These are phyloP conservation scores for Priceomyces carsonii DNA, from an alignment of 805 yeast genomes.

Conservation along the genomic window DNA sequence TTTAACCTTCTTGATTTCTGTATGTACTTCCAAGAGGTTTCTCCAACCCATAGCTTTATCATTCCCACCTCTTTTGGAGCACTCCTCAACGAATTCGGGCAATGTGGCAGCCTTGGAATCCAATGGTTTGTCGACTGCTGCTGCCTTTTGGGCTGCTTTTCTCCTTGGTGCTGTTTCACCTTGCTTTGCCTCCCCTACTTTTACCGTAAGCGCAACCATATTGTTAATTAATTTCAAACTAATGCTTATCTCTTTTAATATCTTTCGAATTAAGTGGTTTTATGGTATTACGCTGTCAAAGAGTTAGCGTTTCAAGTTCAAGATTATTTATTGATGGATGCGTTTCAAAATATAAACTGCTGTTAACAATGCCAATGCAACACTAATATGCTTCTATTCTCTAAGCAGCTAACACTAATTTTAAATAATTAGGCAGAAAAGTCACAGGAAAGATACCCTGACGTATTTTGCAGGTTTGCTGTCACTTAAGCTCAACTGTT, in stretches of 20 bases:
- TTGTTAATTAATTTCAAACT: background rate
- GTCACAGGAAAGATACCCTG: slow-evolving; percentile 2
- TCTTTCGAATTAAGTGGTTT: background rate
- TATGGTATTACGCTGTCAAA: background rate
- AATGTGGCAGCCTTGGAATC: slow-evolving; percentile 67
- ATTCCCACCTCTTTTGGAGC: slow-evolving; percentile 55
- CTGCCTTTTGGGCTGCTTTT: slow-evolving; percentile 52
- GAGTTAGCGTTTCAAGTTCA: too few species aligned
- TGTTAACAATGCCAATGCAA: too few species aligned
- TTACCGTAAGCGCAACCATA: slow-evolving; percentile 42
- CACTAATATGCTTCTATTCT: too few species aligned
- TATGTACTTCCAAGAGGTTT: slow-evolving; percentile 69
- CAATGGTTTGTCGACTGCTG: slow-evolving; percentile 57
- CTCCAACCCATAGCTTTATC: slow-evolving; percentile 75
- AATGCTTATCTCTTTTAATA: background rate
- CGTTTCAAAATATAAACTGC: too few species aligned
- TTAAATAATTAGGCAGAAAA: slow-evolving; percentile 1
- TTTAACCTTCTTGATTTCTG: slow-evolving; percentile 70
- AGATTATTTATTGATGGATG: too few species aligned
- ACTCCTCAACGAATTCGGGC: slow-evolving; percentile 67
- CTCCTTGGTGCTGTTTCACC: slow-evolving; percentile 87
- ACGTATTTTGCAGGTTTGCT: background rate
- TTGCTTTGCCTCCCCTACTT: slow-evolving; percentile 68
- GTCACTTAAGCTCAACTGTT: background rate
- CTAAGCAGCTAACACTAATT: too few species aligned